phyloP scores from a whole-genome alignment of 176 grass and related monocot species.

The Poa pratensis region DNA sequence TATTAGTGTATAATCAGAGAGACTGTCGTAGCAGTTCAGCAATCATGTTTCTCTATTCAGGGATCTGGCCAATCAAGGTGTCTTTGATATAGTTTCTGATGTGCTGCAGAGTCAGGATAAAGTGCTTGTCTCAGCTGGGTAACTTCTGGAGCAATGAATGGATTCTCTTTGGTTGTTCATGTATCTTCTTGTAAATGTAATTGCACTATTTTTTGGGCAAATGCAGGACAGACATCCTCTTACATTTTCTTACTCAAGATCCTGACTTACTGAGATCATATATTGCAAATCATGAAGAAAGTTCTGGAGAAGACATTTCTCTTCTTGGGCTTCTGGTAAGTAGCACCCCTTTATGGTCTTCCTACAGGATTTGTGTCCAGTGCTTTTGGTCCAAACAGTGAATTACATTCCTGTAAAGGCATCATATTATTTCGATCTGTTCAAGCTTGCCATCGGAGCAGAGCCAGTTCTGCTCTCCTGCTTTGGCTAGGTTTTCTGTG shows the following conservation, averaged over 20 bases:
- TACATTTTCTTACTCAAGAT: slow-evolving; percentile 77
- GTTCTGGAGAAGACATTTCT: slow-evolving; percentile 62
- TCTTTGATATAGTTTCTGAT: slow-evolving; percentile 83
- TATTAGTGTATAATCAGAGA: slow-evolving; percentile 24
- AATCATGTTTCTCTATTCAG: slow-evolving; percentile 51
- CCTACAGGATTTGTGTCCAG: neutral
- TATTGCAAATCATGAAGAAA: slow-evolving; percentile 73
- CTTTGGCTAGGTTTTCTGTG: slow-evolving; percentile 12
- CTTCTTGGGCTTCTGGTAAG: slow-evolving; percentile 89
- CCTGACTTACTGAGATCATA: slow-evolving; percentile 64
- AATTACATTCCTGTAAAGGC: slow-evolving; percentile 24
- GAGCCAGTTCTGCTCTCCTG: neutral
- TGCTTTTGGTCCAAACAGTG: slow-evolving; percentile 27
- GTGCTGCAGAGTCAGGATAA: slow-evolving; percentile 82
- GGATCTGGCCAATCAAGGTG: slow-evolving; percentile 74
- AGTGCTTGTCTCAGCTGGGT: slow-evolving; percentile 80
- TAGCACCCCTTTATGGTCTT: slow-evolving; percentile 23
- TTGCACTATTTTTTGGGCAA: slow-evolving; percentile 37
- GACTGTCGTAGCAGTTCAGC: slow-evolving; percentile 21
- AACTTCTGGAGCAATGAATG: slow-evolving; percentile 38
- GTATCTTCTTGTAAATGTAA: slow-evolving; percentile 32
- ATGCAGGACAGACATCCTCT: slow-evolving; percentile 82
- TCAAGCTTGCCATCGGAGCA: neutral
- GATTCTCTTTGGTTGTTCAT: slow-evolving; percentile 30
- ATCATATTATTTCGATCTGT: slow-evolving; percentile 15